Conservation (phyloP, 441 rosid species). For the Gossypium schwendimanii region DNA sequence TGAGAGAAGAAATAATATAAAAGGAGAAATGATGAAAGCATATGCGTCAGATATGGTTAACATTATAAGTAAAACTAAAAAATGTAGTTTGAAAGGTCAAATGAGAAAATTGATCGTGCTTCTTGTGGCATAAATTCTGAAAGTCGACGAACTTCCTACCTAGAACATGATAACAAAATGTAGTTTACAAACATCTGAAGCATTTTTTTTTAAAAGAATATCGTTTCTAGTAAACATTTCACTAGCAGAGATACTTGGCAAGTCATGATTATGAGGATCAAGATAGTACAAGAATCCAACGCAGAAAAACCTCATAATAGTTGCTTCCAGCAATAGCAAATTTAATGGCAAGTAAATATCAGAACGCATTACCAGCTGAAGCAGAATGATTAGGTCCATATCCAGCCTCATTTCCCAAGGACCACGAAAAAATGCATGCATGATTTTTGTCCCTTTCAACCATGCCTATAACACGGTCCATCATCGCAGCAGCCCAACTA, state of each 20-base stretch:
- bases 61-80: not conserved
- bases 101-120: not conserved
- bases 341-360: not conserved
- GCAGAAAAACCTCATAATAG: not conserved
- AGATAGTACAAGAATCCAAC: not conserved
- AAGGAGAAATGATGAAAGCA: slow-evolving; percentile 4
- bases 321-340: slow-evolving; percentile 4
- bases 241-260: not conserved
- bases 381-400: slow-evolving; percentile 98
- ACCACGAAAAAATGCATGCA: slow-evolving; percentile 86
- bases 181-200: not conserved
- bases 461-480: slow-evolving; percentile 97
- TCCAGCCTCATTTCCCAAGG: slow-evolving; percentile 89
- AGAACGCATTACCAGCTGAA: slow-evolving; percentile 62
- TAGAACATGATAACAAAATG: not conserved
- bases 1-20: slow-evolving; percentile 11
- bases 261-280: not conserved
- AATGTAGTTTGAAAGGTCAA: not conserved
- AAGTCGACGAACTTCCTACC: not conserved
- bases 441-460: slow-evolving; percentile 98
- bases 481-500: slow-evolving; percentile 88
- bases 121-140: not conserved
- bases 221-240: not conserved
- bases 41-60: not conserved
- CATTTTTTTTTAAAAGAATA: no score